Base-by-base conservation (phyloP, 306 rosid species). In the Abrus pulchellus region DNA sequence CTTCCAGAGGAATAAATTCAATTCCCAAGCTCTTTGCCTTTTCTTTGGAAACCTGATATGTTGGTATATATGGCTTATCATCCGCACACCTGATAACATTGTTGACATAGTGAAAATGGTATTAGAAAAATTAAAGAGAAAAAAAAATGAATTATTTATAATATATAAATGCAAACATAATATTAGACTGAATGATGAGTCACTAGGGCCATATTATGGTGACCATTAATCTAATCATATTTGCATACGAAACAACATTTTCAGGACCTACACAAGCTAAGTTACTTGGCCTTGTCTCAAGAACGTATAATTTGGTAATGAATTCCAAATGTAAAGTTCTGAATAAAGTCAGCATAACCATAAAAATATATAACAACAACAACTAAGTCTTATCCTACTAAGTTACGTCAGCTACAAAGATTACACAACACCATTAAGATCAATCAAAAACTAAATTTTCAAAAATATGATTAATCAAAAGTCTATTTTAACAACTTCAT, bases 21-120 rank as follows among this genome's bases (percentile, higher is more conserved):
- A 91, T 77, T 50, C 97, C 97, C 84, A 93, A 87, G 74, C 74
- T 85, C 85, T 87, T 85, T 44, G 90, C 87, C 84, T 86, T 93
- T 82, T 86, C 98, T 83, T 86, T 87, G 13, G 93, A 90, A 52
- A 90, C 85, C 63, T 90, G 90, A 76, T 83, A 87, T 30, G 60
- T 75, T 38, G 97, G 93, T 72, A 66, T 66, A 11, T 69, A 40
- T 0, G 92, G 88, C 76, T 85, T 87, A 38, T 88, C 91, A 49
- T 91, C 97, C 0, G 84, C 90, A 80, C 90, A 87, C 92, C 97
- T 93, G 86, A 62, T 70, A 50, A 72, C 40, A 72, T 41, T 13
- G 29, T 80, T 67, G 69, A 34, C 60, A 55, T 14, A 55, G 61
- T 11, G 43, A 62, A 57, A 38, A 66, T 47, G 36, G 36, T 48